phyloP scores from a whole-genome alignment of 2,329 filamentous ascomycete genomes.

The Coniosporium tulheliwenetii region DNA sequence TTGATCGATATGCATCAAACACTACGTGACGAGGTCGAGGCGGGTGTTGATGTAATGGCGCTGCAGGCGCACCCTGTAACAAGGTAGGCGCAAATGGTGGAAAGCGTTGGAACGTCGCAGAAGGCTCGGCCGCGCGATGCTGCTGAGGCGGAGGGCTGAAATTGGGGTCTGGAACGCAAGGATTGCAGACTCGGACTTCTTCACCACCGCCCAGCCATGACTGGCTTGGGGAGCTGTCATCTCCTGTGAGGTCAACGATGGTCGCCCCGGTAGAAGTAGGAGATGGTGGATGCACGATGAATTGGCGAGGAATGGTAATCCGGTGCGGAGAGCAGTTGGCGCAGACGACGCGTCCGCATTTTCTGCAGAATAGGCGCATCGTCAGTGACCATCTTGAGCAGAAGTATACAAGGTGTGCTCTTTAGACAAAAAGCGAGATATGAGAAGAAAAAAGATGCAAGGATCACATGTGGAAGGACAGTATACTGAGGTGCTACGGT shows the following conservation, averaged over 20 bases:
- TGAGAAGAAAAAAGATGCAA: too few relatives aligned
- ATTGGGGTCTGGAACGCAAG: constrained; percentile 56
- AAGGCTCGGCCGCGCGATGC: constrained; percentile 5
- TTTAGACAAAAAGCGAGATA: too few relatives aligned
- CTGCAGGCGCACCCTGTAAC: background rate
- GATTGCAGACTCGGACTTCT: constrained; percentile 55
- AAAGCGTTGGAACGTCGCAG: too few relatives aligned
- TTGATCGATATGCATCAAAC: background rate
- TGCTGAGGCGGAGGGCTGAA: constrained; percentile 40
- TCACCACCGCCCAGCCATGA: constrained; percentile 43
- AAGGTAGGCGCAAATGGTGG: constrained; percentile 7
- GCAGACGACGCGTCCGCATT: constrained; percentile 89
- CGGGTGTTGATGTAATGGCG: background rate
- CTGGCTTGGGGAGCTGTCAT: constrained; percentile 27
- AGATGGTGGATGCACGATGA: constrained; percentile 60
- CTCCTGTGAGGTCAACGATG: constrained; percentile 29
- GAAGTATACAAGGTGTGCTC: too few relatives aligned
- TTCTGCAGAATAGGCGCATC: constrained; percentile 30
- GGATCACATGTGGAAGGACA: too few relatives aligned
- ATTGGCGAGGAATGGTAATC: constrained; percentile 87
- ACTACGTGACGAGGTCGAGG: background rate
- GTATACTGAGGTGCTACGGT: too few relatives aligned
- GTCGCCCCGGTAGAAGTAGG: constrained; percentile 19
- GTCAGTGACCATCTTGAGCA: too few relatives aligned
- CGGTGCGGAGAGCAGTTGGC: constrained; percentile 80